Base-by-base conservation (phyloP, 1,139 yeast genomes). In the Meyerozyma smithsonii region DNA sequence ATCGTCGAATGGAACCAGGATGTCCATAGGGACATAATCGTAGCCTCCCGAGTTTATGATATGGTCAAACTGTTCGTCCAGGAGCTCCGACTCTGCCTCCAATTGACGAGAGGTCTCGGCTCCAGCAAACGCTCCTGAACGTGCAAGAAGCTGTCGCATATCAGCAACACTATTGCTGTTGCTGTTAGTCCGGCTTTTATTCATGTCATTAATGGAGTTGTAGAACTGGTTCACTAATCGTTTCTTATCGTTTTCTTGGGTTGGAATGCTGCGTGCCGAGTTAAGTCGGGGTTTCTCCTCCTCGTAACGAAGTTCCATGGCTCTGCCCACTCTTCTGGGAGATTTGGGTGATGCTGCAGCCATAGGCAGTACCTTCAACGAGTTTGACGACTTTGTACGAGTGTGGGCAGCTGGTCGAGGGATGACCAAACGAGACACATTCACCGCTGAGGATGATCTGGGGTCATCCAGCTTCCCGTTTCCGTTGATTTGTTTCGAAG, bases 201-300 rank as follows among this genome's bases (percentile, higher is more conserved):
- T 25, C n/a, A 39, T 41, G 21, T 48, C 49, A 39, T 48, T 48
- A 42, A 45, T 41, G 41, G 53, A 42, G 36, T 51, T 62, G 49
- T 64, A 69, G 48, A 69, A 69, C 45, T 68, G 74, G 47, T 68
- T 72, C 42, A 68, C 74, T 41, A 69, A 51, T 33, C 72, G 50
- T 42, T 64, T 65, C 37, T 55, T 55, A 39, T 61, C 61, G 28
- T 45, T 48, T 17, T 42, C 4, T 4, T 15, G 34, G 15, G n/a
- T 30, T 8, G 14, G 34, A 8, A 18, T 14, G 12, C 17, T 26
- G 12, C 30, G 30, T 8, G 10, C 17, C 12, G 15, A 8, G 12
- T 8, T 5, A 30, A 11, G 14, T 30, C 21, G 19, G 11, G 34
- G 7, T 30, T 30, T 17, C 11, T 30, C 21, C 16, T 30, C 34